Conservation (phyloP, 495 filamentous ascomycete species). For the Neurospora sp. region DNA sequence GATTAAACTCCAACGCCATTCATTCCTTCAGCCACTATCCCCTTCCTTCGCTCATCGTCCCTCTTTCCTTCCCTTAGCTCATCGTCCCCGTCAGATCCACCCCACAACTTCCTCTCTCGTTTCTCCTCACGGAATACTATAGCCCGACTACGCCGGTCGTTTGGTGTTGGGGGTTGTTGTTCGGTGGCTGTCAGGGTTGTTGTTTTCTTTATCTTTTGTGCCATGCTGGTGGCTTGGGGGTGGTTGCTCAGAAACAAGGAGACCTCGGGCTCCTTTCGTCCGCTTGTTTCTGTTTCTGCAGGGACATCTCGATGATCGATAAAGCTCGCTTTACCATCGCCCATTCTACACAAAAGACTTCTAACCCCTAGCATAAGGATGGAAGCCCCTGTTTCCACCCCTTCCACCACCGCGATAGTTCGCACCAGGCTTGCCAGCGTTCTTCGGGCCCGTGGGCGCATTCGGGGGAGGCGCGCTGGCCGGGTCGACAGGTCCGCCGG, state of each 20-base stretch:
- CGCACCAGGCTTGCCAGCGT: constrained; percentile 83
- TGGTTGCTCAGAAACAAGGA: not conserved
- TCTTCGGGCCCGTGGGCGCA: constrained; percentile 93
- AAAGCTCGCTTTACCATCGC: not conserved
- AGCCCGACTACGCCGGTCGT: not conserved
- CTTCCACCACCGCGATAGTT: constrained; percentile 94
- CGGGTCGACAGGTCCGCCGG: constrained; percentile 22
- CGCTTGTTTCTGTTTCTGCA: not conserved
- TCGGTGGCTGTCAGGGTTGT: not conserved
- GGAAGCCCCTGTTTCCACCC: constrained; percentile 63
- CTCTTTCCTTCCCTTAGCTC: not conserved
- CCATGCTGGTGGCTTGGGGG: not conserved
- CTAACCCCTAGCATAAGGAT: constrained; percentile 55
- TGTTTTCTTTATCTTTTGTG: not conserved
- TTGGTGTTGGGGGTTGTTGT: not conserved
- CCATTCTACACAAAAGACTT: not conserved
- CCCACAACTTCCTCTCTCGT: not conserved
- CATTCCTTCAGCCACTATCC: not conserved
- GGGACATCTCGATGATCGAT: not conserved
- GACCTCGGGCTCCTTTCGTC: not conserved
- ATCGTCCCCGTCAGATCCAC: not conserved
- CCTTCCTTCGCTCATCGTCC: not conserved
- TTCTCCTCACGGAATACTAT: not conserved
- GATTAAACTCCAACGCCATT: not conserved
- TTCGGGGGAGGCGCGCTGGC: constrained; percentile 72